Conservation (phyloP, 495 filamentous ascomycete species). For the Talaromyces thailandensis region DNA sequence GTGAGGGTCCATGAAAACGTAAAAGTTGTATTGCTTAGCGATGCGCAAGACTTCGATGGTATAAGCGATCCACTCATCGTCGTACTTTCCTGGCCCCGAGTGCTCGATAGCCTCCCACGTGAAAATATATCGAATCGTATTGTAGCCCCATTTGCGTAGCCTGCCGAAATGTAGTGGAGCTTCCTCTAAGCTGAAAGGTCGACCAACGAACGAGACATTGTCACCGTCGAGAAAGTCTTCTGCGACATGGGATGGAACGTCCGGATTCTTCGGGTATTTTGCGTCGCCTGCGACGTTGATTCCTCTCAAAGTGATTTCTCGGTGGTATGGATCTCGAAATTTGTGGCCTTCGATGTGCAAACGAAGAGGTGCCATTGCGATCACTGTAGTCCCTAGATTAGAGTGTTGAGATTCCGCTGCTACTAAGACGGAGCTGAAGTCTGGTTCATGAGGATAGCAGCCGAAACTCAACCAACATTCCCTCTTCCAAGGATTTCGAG, state of each 20-base stretch:
- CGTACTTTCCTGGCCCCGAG: slow-evolving; percentile 85
- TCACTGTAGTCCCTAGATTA: neutral
- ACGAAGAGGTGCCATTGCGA: slow-evolving; percentile 17
- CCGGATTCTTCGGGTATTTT: slow-evolving; percentile 65
- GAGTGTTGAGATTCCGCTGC: neutral
- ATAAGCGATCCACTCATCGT: slow-evolving; percentile 86
- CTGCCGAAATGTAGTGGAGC: slow-evolving; percentile 83
- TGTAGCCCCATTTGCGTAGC: slow-evolving; percentile 83
- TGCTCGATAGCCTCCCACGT: slow-evolving; percentile 99
- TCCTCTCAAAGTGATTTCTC: slow-evolving; percentile 59
- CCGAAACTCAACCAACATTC: neutral
- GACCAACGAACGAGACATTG: slow-evolving; percentile 76
- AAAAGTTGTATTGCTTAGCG: slow-evolving; percentile 86
- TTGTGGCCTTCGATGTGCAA: slow-evolving; percentile 73
- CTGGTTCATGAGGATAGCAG: neutral
- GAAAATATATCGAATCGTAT: slow-evolving; percentile 91
- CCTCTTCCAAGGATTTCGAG: neutral
- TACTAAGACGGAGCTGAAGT: neutral
- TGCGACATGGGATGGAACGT: slow-evolving; percentile 68
- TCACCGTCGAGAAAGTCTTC: slow-evolving; percentile 90
- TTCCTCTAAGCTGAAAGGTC: slow-evolving; percentile 75
- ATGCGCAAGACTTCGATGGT: slow-evolving; percentile 77
- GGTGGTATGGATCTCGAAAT: slow-evolving; percentile 63
- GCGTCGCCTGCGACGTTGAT: slow-evolving; percentile 63
- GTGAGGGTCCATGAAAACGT: slow-evolving; percentile 95